A percentile compares a stretch with the other conserved stretches of the same genome.
Conservation (phyloP, 805 yeast species). For the Metschnikowia henanensis region DNA sequence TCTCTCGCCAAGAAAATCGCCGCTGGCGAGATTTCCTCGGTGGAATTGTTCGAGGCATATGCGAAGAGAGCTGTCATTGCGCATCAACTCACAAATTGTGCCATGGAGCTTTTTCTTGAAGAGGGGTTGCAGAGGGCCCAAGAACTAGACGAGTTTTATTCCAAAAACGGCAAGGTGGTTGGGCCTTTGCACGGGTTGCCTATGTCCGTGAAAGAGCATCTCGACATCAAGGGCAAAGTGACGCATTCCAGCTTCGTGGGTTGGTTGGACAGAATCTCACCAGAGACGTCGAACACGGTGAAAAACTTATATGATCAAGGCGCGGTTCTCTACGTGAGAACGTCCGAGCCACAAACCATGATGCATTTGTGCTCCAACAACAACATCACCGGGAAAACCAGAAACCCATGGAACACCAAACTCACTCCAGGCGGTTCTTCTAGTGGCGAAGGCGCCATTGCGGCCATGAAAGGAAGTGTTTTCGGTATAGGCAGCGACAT, state of each 20-base stretch:
- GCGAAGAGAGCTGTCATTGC: conserved; percentile 21
- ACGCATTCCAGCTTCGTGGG: conserved; percentile 19
- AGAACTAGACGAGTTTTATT: conserved; percentile 16
- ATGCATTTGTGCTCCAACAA: conserved; percentile 21
- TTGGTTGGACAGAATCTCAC: conserved; percentile 15
- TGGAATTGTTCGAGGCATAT: conserved; percentile 15
- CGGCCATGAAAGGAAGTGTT: conserved; percentile 20
- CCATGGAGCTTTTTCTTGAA: conserved; percentile 22
- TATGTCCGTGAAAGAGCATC: conserved; percentile 20
- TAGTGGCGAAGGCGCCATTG: conserved; percentile 21
- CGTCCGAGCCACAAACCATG: conserved; percentile 20
- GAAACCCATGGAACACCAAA: conserved; percentile 19
- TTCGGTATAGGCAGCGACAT: conserved; percentile 21
- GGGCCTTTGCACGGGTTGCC: conserved; percentile 22
- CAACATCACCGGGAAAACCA: conserved; percentile 19
- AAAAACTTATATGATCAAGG: conserved; percentile 16
- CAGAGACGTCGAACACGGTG: conserved; percentile 10
- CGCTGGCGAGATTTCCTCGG: conserved; percentile 14
- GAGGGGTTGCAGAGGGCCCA: conserved; percentile 21
- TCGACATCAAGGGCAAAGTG: conserved; percentile 15
- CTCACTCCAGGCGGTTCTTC: conserved; percentile 21
- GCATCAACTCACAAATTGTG: conserved; percentile 21
- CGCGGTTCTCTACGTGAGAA: conserved; percentile 20
- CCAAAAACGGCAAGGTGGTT: conserved; percentile 12
- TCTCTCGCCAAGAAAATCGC: conserved; percentile 17